These are phyloP conservation scores for Scortechinia acanthostroma DNA, from an alignment of 2,329 filamentous ascomycete species.

Conservation along the genomic window DNA sequence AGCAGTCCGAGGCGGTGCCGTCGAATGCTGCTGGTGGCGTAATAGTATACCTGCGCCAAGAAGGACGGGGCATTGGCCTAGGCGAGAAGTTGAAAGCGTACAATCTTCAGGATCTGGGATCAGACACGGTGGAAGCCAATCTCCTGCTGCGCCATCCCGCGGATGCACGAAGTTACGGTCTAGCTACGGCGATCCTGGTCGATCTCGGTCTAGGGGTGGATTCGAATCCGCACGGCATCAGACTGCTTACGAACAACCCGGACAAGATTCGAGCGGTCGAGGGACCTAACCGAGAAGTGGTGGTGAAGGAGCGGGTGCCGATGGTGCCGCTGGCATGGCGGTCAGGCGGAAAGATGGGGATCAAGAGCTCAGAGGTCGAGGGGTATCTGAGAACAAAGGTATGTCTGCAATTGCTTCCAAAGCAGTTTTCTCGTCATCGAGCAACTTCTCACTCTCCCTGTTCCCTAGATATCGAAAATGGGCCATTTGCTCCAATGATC, in stretches of 20 bases:
- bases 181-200: constrained; percentile 66
- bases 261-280: constrained; percentile 70
- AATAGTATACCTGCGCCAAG: constrained; percentile 69
- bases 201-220: constrained; percentile 54
- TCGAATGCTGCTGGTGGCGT: constrained; percentile 46
- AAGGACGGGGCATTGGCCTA: constrained; percentile 68
- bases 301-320: constrained; percentile 61
- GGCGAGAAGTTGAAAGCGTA: constrained; percentile 71
- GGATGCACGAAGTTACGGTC: constrained; percentile 67
- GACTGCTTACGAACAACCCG: constrained; percentile 70
- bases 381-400: not conserved
- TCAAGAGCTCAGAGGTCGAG: constrained; percentile 1
- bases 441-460: not conserved
- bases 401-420: not conserved
- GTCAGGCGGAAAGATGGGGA: not conserved
- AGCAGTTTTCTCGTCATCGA: not conserved
- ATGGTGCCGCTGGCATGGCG: constrained; percentile 70
- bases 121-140: constrained; percentile 71
- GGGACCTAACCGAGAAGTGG: constrained; percentile 59
- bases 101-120: constrained; percentile 69
- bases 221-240: constrained; percentile 25
- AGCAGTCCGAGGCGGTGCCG: not conserved
- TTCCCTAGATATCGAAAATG: not conserved
- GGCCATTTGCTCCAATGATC: not conserved
- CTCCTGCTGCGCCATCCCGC: constrained; percentile 65